A percentile compares a stretch with the other conserved stretches of the same genome.
Evolutionary conservation across 2,329 filamentous ascomycete species (phyloP).

Genomic region (Hypoxylon sp.): DNA sequence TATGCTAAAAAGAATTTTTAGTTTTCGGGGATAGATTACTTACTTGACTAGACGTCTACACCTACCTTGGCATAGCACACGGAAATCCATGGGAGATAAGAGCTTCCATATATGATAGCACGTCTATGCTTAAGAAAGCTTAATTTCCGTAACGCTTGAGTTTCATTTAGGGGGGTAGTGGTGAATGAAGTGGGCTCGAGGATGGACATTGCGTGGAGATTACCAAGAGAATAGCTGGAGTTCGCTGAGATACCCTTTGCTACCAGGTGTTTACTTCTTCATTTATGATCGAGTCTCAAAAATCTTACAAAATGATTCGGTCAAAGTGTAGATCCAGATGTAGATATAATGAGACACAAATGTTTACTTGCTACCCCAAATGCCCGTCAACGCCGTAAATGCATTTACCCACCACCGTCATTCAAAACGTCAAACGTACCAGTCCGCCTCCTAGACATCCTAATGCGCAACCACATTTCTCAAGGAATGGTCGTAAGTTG

Average conservation of each 20-base stretch:
- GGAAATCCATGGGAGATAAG: constrained; percentile 72
- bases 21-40: not conserved
- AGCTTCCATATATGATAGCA: constrained; percentile 67
- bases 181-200: constrained; percentile 3
- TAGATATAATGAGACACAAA: constrained; percentile 23
- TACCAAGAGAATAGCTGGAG: constrained; percentile 20
- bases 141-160: not conserved
- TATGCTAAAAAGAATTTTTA: not conserved
- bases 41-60: constrained; percentile 69
- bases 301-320: constrained; percentile 9
- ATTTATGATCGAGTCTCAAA: constrained; percentile 18
- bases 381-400: constrained; percentile 35
- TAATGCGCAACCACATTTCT: not conserved
- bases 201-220: constrained; percentile 6
- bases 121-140: constrained; percentile 53
- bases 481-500: not conserved
- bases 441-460: not conserved
- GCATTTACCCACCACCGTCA: constrained; percentile 21
- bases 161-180: not conserved
- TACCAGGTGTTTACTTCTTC: constrained; percentile 21
- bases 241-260: constrained; percentile 38
- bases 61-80: constrained; percentile 71
- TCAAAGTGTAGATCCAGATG: constrained; percentile 18
- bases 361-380: constrained; percentile 33
- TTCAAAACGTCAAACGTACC: constrained; percentile 11